Base-by-base conservation (phyloP, 257 asterid species). In the Solanum neorickii region DNA sequence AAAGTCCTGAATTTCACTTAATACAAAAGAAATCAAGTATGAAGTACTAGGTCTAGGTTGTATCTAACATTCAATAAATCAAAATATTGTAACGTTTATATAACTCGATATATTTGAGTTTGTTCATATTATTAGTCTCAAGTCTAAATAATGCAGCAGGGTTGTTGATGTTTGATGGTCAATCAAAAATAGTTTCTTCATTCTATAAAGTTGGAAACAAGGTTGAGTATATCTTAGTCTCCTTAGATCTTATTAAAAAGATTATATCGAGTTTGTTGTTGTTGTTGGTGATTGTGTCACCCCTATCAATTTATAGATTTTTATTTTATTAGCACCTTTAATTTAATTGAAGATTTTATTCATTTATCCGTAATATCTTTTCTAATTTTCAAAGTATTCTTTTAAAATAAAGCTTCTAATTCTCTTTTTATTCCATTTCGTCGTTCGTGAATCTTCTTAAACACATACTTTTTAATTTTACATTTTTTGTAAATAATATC, bases 241-340 rank as follows among this genome's bases (percentile, higher is more conserved):
- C 1, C 1, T 49, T 0, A 60, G 0, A 21, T 12, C 25, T 6
- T 60, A 60, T 27, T 21, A 21, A 11, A 21, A 13, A 60, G 0
- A 60, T 60, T 60, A 60, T 21, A 60, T 9, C 25, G 13, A 60
- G 25, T 27, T 60, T 21, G 3, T 9, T 60, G 14, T 1, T 60
- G 27, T 1, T 60, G 29, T 1, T 60, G 27, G 3, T 60, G 29
- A 29, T 29, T 70, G 15, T 49, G 62, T 52, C 62, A 16, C 1
- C 2, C 25, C 7, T 33, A 31, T 70, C 13, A 33, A 70, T 33
- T 70, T 16, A 33, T 16, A 70, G 14, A 9, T 70, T 33, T 31
- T 70, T 8, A 70, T 70, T 15, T 6, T 68, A 68, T 13, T 27
- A 6, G 31, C 1, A 29, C 23, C 1, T 29, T 69, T 69, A 20